Evolutionary conservation across 1,284 basidiomycete genomes (phyloP), one percentile per base, ranked within the genome.

Genomic region (Ustilago crameri): DNA sequence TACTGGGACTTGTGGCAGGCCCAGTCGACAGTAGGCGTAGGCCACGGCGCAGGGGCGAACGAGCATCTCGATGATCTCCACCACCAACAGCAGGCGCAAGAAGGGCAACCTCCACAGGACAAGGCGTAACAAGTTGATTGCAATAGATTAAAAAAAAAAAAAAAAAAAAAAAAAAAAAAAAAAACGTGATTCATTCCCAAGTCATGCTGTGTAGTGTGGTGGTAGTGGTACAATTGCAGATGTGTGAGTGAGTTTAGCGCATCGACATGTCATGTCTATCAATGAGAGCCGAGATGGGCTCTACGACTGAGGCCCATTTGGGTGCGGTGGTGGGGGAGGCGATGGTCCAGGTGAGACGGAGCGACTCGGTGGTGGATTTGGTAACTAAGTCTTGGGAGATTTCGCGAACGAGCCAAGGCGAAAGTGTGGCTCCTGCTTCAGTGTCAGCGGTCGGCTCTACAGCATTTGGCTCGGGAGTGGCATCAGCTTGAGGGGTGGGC

Each of bases 1-100:
- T 83, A 83, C 56, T 70, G 63, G 51, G 74, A 80, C 38, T 51
- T 83, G 9, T 83, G 81, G 81, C 71, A 75, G 44, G 41, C 60
- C 43, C 70, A 74, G 41, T 69, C 64, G 2, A 75, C 65, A 1
- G 48, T 72, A 2, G 73, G 73, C 14, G 61, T 75, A 0, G 69
- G 73, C 12, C 73, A 75, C 38, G 73, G 73, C n/a, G 73, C 73
- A 0, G 73, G 73, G 0, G 69, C 72, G 1, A 62, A 63, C 17
- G 69, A 72, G 20, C 56, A 74, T 51, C 42, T 74, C 40, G 17
- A 67, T 8, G 69, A 73, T 48, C 41, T 71, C 47, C 51, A 67
- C n/a, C 27, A 58, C 5, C 49, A 63, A 34, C 27, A 41, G 5
- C 23, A n/a, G 17, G 12, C 14, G 24, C 7, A 49, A 26, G 34